These are phyloP conservation scores for Hebeloma cylindrosporum DNA, from an alignment of 768 basidiomycete genomes.

Conservation along the genomic window DNA sequence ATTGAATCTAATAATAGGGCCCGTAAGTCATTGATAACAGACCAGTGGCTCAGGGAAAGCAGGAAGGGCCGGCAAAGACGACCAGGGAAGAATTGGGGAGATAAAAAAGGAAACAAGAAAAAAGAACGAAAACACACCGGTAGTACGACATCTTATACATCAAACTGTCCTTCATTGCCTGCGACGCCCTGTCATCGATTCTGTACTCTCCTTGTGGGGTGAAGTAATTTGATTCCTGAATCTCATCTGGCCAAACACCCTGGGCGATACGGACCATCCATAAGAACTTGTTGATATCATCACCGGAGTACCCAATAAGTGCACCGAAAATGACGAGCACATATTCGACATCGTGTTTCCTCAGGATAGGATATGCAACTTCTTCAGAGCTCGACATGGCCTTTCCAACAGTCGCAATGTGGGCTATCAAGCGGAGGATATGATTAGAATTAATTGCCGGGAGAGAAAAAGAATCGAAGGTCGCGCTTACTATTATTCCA, in stretches of 20 bases:
- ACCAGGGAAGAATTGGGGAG: not conserved
- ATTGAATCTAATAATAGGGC: slow-evolving; percentile 71
- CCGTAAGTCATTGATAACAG: no score
- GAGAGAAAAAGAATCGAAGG: slow-evolving; percentile 4
- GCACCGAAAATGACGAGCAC: slow-evolving; percentile 98
- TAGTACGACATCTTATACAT: slow-evolving; percentile 99
- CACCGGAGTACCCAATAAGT: slow-evolving; percentile 93
- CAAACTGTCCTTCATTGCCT: slow-evolving; percentile 90
- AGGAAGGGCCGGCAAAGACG: no score
- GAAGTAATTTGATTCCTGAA: slow-evolving; percentile 94
- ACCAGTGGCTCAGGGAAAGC: no score
- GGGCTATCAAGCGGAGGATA: slow-evolving; percentile 49
- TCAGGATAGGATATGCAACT: slow-evolving; percentile 93
- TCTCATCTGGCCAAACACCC: slow-evolving; percentile 97
- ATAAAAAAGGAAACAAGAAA: slow-evolving; percentile 1
- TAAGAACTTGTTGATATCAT: slow-evolving; percentile 99
- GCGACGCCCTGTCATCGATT: slow-evolving; percentile 81
- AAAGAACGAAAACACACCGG: slow-evolving; percentile 45
- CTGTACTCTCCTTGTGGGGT: slow-evolving; percentile 91
- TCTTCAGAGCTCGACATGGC: slow-evolving; percentile 96
- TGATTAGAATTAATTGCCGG: not conserved
- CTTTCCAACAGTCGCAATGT: slow-evolving; percentile 98
- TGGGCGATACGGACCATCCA: slow-evolving; percentile 98
- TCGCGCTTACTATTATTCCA: slow-evolving; percentile 93
- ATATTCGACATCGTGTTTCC: slow-evolving; percentile 97